Evolutionary conservation across 768 basidiomycete species (phyloP), one percentile per base, ranked within the genome.

Genomic region (Sistotremastrum niveocremeum): DNA sequence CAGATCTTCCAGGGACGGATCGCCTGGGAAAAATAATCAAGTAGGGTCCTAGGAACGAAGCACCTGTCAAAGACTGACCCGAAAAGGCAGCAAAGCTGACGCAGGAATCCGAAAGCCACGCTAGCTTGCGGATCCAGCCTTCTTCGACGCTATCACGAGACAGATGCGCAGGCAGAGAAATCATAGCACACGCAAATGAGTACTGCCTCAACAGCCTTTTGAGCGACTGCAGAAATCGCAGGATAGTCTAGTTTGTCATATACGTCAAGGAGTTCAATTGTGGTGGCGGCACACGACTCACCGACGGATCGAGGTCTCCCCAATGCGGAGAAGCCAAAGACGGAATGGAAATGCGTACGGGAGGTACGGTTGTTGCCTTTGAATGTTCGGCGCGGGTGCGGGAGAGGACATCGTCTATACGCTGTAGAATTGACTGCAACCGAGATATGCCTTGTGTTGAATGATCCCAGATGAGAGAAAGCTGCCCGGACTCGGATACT

Each of bases 1-100:
- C 41, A 76, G 65, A 2, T 72, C 63, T 6, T 74, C 65, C 28
- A 95, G 68, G 9, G 79, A 73, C n/a, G 88, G 84, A 56, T 94
- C 77, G 30, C 73, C 89, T 91, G 58, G 8, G 46, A 38, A 30
- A 37, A 37, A 42, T 45, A 35, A 4, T 45, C 32, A 45, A 49
- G 30, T 8, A 46, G 45, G 28, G 42, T 56, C 49, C 56, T 35
- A 30, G 38, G 28, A 40, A 46, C 34, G 34, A 35, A 41, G 33
- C 40, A 45, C 32, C 10, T n/a, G 29, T 38, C 45, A 41, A 39
- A 55, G 45, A 63, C 73, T 51, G 61, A 88, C 90, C 81, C 46
- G 82, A 75, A 60, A 93, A 93, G 29, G 85, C 81, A 39, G 73
- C 65, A 52, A 94, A 63, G 37, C 77, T 80, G 39, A 95, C 66